Evolutionary conservation across 495 filamentous ascomycete species (phyloP).

Genomic region (Aspergillus campestris): DNA sequence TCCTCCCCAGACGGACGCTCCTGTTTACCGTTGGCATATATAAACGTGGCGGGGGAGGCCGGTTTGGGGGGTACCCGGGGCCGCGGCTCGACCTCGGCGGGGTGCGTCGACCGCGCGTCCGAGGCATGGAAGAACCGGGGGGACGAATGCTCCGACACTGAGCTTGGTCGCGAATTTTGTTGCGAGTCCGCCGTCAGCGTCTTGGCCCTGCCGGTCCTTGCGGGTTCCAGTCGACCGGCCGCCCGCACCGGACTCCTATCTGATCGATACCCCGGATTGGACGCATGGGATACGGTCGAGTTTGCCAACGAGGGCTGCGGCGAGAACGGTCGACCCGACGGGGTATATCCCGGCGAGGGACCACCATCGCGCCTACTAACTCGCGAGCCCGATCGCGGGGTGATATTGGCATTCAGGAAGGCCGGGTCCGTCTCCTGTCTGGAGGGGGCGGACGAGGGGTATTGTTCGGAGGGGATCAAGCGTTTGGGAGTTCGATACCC

Average conservation of each 20-base stretch:
- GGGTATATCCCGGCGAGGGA: constrained; percentile 51
- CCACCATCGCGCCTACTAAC: constrained; percentile 57
- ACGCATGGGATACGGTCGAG: constrained; percentile 18
- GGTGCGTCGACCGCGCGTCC: constrained; percentile 45
- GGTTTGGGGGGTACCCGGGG: constrained; percentile 21
- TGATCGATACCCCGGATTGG: constrained; percentile 20
- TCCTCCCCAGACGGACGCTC: constrained; percentile 26
- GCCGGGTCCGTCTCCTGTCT: constrained; percentile 35
- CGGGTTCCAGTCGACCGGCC: constrained; percentile 22
- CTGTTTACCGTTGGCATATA: constrained; percentile 46
- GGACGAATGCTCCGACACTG: constrained; percentile 25
- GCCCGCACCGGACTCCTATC: constrained; percentile 33
- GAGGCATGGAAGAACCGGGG: constrained; percentile 73
- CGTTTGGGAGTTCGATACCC: constrained; percentile 26
- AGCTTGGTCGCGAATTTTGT: constrained; percentile 22
- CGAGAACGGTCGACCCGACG: constrained; percentile 27
- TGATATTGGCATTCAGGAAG: constrained; percentile 58
- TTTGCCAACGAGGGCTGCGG: constrained; percentile 26
- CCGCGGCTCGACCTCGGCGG: constrained; percentile 21
- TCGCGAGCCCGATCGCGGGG: constrained; percentile 61
- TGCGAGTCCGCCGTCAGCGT: constrained; percentile 24
- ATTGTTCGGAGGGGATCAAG: constrained; percentile 27
- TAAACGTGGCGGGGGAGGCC: constrained; percentile 41
- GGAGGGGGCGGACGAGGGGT: constrained; percentile 20
- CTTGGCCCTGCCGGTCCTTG: constrained; percentile 28